phyloP scores from a whole-genome alignment of 2,329 filamentous ascomycete genomes.

The Fusarium circinatum region DNA sequence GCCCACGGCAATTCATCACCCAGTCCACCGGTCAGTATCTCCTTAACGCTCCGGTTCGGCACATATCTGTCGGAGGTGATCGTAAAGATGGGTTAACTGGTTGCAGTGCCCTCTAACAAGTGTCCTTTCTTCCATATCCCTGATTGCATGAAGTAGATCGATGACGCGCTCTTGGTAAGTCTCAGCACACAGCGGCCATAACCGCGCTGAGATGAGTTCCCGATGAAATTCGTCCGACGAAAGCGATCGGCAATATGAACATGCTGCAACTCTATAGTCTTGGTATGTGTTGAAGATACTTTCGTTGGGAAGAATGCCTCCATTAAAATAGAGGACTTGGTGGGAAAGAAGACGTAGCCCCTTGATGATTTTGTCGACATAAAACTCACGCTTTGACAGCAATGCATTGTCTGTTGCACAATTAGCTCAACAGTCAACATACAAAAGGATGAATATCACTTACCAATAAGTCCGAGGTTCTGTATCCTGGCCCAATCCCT shows the following conservation, averaged over 20 bases:
- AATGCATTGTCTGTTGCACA: conserved; percentile 5
- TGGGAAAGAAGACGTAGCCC: conserved; percentile 19
- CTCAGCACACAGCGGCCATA: conserved; percentile 17
- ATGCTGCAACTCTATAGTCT: conserved; percentile 11
- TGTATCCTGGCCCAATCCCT: conserved; percentile 5
- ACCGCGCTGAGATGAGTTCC: not conserved
- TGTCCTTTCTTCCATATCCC: not conserved
- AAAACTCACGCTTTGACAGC: not conserved
- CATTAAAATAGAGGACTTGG: conserved; percentile 8
- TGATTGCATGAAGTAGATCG: conserved; percentile 4
- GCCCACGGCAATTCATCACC: not conserved
- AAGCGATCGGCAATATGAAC: conserved; percentile 5
- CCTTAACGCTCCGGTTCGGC: not conserved
- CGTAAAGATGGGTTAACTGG: conserved; percentile 21
- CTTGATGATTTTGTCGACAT: conserved; percentile 9
- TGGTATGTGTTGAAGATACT: not conserved
- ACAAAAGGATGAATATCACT: not conserved
- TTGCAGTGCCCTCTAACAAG: conserved; percentile 5
- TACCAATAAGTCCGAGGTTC: conserved; percentile 6
- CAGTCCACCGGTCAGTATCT: not conserved
- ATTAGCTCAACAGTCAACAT: not conserved
- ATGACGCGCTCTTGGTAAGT: conserved; percentile 6
- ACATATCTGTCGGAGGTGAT: not conserved
- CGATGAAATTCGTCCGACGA: not conserved
- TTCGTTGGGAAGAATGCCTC: conserved; percentile 17